Percentiles rank a stretch among this genome's conserved stretches.
phyloP scores from a whole-genome alignment of 2,329 filamentous ascomycete genomes.

The Penicillium sp. region DNA sequence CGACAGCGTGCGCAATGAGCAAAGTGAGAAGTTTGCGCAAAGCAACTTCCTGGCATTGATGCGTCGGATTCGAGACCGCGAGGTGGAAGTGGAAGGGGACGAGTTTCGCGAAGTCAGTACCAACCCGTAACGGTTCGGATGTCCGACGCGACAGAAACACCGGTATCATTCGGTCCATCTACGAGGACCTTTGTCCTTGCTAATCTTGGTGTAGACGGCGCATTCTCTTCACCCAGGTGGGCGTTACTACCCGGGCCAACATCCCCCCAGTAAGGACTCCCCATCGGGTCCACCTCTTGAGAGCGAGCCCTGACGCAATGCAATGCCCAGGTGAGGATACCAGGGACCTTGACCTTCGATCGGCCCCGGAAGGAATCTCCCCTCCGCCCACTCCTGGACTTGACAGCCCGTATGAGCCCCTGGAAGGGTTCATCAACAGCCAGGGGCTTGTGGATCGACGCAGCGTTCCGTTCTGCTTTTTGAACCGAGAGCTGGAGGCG shows the following conservation, averaged over 20 bases:
- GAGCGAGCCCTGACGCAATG: conserved; percentile 15
- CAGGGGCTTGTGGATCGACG: conserved; percentile 20
- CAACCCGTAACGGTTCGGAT: conserved; percentile 41
- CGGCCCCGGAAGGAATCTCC: conserved; percentile 14
- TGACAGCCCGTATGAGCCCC: conserved; percentile 20
- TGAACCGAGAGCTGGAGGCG: conserved; percentile 21
- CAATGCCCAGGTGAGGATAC: conserved; percentile 4
- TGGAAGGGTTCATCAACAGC: conserved; percentile 19
- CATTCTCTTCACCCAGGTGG: conserved; percentile 53
- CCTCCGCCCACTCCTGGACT: conserved; percentile 12
- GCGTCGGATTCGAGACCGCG: conserved; percentile 70
- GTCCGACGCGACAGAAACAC: conserved; percentile 38
- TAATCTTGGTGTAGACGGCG: conserved; percentile 38
- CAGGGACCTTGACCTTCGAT: conserved; percentile 3
- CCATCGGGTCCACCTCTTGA: conserved; percentile 2
- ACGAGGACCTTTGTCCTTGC: conserved; percentile 33
- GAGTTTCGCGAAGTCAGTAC: conserved; percentile 52
- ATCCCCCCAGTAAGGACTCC: conserved; percentile 27
- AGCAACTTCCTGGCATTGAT: conserved; percentile 77
- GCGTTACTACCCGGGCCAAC: conserved; percentile 43
- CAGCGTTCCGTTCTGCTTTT: conserved; percentile 25
- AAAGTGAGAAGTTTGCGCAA: conserved; percentile 73
- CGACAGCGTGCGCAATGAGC: conserved; percentile 67
- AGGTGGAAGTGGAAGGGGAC: conserved; percentile 73
- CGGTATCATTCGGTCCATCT: conserved; percentile 39